Evolutionary conservation across 352 stramenopile species (phyloP), one percentile per base, ranked within the genome.

Genomic region (Phytopythium sindhum): DNA sequence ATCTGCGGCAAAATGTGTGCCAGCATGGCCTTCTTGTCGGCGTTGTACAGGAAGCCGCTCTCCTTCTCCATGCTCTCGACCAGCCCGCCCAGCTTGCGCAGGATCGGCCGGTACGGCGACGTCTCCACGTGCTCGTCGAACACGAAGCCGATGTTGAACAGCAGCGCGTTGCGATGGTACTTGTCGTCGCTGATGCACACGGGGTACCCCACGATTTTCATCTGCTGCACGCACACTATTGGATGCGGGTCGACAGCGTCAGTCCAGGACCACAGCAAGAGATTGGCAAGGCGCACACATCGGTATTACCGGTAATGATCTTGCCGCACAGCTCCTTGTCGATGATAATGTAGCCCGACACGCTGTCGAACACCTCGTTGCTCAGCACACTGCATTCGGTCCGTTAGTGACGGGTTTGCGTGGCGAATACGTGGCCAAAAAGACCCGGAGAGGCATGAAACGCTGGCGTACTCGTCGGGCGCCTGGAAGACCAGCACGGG

Each of bases 81-180:
- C 19, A 92, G 75, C 28, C 81, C 73, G n/a, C 86, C 89, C 24
- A 95, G 64, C 75, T 96, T 96, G 33, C 88, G 77, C 21, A 97
- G 68, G 60, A 97, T 90, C 29, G 86, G 88, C 48, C 89, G 71
- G 67, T 89, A 96, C 41, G 86, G 81, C n/a, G 74, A 70, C 45
- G 84, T 83, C 66, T 94, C 84, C 51, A 87, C 75, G 41, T 81
- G 65, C 57, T 91, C 74, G 53, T 90, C 75, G 60, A 96, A 93
- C 33, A 97, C 87, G 73, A 97, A 97, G 50, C 86, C 85, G 57
- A 97, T 91, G 66, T 96, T 97, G 68, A 96, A 97, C 23, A 94
- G 77, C 59, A 97, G 75, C 42, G 86, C 82, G 39, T 95, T 95
- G 61, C 89, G 88, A 56, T 93, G 74, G 73, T 97, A 97, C 70